Conservation (phyloP, 177 flowering plant species). For the Vitis hybrid region DNA sequence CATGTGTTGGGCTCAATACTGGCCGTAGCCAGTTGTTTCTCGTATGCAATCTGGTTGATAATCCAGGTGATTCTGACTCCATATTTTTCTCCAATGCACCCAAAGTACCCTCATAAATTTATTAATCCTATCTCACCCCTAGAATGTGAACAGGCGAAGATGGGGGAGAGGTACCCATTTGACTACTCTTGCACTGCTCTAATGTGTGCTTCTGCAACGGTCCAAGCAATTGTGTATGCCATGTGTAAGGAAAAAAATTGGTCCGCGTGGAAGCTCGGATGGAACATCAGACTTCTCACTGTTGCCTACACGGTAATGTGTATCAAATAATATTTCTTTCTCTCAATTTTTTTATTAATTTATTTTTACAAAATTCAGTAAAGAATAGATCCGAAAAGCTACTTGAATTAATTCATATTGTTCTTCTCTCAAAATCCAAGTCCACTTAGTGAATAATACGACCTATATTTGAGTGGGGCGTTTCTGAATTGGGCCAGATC, state of each 20-base stretch:
- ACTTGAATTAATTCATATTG: no score
- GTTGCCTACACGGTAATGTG: slow-evolving; percentile 36
- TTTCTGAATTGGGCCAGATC: no score
- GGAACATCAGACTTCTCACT: slow-evolving; percentile 53
- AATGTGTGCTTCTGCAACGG: slow-evolving; percentile 36
- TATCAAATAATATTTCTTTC: no score
- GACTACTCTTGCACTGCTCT: slow-evolving; percentile 49
- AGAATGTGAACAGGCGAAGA: slow-evolving; percentile 36
- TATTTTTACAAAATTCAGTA: no score
- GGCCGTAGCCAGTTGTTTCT: slow-evolving; percentile 38
- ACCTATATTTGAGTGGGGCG: no score
- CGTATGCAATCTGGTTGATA: slow-evolving; percentile 42
- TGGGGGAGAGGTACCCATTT: slow-evolving; percentile 37
- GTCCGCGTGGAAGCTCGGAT: slow-evolving; percentile 55
- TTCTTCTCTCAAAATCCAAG: no score
- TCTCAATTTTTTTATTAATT: no score
- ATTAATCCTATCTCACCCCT: no score
- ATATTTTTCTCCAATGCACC: no score
- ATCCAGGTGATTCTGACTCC: slow-evolving; percentile 41
- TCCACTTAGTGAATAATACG: no score
- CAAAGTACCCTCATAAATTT: no score
- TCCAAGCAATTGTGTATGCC: slow-evolving; percentile 38
- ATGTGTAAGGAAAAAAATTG: slow-evolving; percentile 36
- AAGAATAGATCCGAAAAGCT: no score
- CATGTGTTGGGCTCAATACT: slow-evolving; percentile 32